These are phyloP conservation scores for Gelatoporia subvermispora DNA, from an alignment of 768 basidiomycete genomes.

Conservation along the genomic window DNA sequence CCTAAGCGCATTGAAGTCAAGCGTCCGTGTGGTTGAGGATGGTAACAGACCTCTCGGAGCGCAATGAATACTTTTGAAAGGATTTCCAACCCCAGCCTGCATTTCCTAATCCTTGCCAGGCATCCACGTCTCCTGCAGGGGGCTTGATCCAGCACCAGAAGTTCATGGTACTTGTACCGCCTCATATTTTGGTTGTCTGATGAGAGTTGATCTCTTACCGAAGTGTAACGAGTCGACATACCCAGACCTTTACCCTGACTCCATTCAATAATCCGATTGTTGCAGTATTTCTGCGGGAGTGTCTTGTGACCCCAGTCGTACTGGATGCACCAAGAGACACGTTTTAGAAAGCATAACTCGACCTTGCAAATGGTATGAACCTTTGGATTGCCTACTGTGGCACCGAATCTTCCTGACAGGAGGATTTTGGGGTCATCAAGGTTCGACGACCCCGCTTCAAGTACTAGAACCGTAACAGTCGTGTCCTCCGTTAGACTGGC, in stretches of 20 bases:
- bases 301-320: conserved; percentile 13
- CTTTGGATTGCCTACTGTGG: conserved; percentile 1
- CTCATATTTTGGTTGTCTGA: no score
- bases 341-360: not conserved
- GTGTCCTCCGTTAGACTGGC: conserved; percentile 34
- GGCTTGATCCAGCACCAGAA: conserved; percentile 20
- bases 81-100: conserved; percentile 49
- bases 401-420: not conserved
- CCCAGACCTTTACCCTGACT: conserved; percentile 20
- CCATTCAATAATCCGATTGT: conserved; percentile 2
- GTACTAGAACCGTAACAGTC: conserved; percentile 30
- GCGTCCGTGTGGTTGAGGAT: no score
- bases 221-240: no score
- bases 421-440: conserved; percentile 8
- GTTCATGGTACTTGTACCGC: conserved; percentile 34
- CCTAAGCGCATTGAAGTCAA: no score
- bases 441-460: conserved; percentile 26
- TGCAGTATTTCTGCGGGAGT: conserved; percentile 5
- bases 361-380: not conserved
- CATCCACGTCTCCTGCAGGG: conserved; percentile 18
- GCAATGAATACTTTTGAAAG: conserved; percentile 28
- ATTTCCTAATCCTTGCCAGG: conserved; percentile 45
- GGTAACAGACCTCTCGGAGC: conserved; percentile 18
- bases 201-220: no score
- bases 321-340: not conserved